phyloP scores from a whole-genome alignment of 73 alveolate species.

The Urostyla sp. region DNA sequence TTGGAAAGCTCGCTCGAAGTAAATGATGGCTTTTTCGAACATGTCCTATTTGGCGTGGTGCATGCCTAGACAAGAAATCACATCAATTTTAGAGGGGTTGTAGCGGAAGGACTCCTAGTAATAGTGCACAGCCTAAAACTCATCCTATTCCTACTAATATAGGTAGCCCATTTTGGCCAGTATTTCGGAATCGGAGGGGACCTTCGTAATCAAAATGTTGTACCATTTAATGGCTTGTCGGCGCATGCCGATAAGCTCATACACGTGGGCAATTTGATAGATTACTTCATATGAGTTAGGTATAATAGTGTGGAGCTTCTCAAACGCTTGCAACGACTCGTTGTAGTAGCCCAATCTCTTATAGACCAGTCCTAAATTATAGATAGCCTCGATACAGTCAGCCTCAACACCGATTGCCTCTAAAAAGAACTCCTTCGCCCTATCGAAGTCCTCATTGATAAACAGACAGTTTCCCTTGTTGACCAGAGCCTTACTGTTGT shows the following conservation, averaged over 20 bases:
- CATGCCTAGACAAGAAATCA: slow-evolving; percentile 95
- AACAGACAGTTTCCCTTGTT: slow-evolving; percentile 99
- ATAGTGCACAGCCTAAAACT: slow-evolving; percentile 94
- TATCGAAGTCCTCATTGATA: slow-evolving; percentile 96
- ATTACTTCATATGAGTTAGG: slow-evolving; percentile 97
- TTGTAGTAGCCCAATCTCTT: slow-evolving; percentile 83
- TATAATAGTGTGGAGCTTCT: slow-evolving; percentile 98
- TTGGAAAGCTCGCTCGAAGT: slow-evolving; percentile 98
- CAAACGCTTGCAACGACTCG: slow-evolving; percentile 99
- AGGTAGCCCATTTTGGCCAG: slow-evolving; percentile 96
- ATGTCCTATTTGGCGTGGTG: slow-evolving; percentile 93
- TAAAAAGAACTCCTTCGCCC: slow-evolving; percentile 98
- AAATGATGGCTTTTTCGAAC: slow-evolving; percentile 97
- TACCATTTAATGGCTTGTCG: slow-evolving; percentile 98
- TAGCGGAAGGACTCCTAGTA: slow-evolving; percentile 97
- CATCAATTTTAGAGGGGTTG: slow-evolving; percentile 94
- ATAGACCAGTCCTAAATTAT: slow-evolving; percentile 98
- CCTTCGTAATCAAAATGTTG: slow-evolving; percentile 87
- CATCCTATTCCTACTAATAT: slow-evolving; percentile 88
- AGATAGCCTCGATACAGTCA: slow-evolving; percentile 99
- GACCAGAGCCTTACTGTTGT: slow-evolving; percentile 99
- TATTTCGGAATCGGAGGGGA: slow-evolving; percentile 95
- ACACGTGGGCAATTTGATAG: slow-evolving; percentile 95
- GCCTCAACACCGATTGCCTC: slow-evolving; percentile 99
- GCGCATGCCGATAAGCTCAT: slow-evolving; percentile 94